phyloP scores from a whole-genome alignment of 2,329 filamentous ascomycete genomes.

The Trichoderma sp. region DNA sequence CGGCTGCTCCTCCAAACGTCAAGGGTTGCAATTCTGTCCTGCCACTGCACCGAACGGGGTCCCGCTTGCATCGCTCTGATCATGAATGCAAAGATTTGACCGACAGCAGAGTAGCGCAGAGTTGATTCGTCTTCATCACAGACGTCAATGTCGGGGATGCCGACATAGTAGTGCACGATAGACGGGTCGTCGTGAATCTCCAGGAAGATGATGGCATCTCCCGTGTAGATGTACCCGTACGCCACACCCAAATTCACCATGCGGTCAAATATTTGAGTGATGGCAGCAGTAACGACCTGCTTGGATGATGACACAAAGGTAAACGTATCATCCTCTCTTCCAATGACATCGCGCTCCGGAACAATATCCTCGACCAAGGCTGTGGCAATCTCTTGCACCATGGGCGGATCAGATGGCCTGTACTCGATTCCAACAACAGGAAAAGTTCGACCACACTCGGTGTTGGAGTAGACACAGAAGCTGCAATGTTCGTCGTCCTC shows the following conservation, averaged over 20 bases:
- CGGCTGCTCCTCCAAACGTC: slow-evolving; percentile 36
- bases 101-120: slow-evolving; percentile 38
- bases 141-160: not conserved
- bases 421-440: slow-evolving; percentile 38
- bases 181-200: slow-evolving; percentile 36
- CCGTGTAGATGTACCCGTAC: slow-evolving; percentile 38
- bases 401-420: slow-evolving; percentile 39
- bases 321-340: not conserved
- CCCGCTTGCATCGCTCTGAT: slow-evolving; percentile 33
- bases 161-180: not conserved
- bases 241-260: slow-evolving; percentile 36
- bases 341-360: not conserved
- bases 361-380: not conserved
- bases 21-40: slow-evolving; percentile 30
- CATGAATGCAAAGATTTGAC: slow-evolving; percentile 41
- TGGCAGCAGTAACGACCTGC: slow-evolving; percentile 33
- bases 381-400: slow-evolving; percentile 28
- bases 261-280: slow-evolving; percentile 41
- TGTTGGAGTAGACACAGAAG: slow-evolving; percentile 29
- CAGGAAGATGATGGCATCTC: slow-evolving; percentile 36
- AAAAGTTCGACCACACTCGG: slow-evolving; percentile 13
- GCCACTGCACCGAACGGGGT: slow-evolving; percentile 31
- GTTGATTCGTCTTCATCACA: slow-evolving; percentile 24
- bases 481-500: slow-evolving; percentile 29
- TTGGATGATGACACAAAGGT: not conserved